These are phyloP conservation scores for Arthrobotrys megalospora DNA, from an alignment of 2,329 filamentous ascomycete genomes.

Conservation along the genomic window DNA sequence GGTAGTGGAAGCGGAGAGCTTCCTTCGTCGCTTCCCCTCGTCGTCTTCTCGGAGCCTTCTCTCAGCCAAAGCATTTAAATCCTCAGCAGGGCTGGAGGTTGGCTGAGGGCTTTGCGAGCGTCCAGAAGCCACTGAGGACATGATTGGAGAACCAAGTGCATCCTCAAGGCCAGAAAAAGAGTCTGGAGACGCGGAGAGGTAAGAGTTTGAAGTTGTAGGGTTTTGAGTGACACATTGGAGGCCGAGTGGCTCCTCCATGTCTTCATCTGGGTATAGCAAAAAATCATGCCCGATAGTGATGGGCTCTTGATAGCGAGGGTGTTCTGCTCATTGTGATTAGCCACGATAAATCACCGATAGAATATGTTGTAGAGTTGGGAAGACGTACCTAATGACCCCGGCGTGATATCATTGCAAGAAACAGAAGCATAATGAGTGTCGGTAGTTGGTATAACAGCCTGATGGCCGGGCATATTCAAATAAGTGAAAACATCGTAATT, in stretches of 20 bases:
- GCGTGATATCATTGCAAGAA: neutral
- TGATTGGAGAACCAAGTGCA: conserved; percentile 18
- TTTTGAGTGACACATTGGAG: neutral
- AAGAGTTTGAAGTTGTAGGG: neutral
- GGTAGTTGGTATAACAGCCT: neutral
- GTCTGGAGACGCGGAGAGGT: neutral
- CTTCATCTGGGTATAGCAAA: neutral
- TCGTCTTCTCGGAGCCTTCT: conserved; percentile 22
- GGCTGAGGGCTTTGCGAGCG: neutral
- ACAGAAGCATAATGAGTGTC: neutral
- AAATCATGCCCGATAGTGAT: neutral
- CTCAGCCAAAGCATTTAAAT: conserved; percentile 25
- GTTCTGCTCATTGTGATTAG: neutral
- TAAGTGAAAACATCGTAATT: neutral
- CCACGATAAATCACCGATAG: neutral
- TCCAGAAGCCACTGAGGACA: neutral
- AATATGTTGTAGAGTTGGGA: neutral
- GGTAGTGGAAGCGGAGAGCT: conserved; percentile 3
- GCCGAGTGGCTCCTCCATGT: neutral
- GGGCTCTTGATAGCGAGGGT: neutral
- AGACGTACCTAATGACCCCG: neutral
- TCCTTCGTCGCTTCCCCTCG: conserved; percentile 20
- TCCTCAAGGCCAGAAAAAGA: conserved; percentile 13
- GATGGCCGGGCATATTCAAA: neutral
- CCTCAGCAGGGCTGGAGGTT: neutral